Conservation (phyloP, 495 filamentous ascomycete genomes). For the Neurospora pannonica region DNA sequence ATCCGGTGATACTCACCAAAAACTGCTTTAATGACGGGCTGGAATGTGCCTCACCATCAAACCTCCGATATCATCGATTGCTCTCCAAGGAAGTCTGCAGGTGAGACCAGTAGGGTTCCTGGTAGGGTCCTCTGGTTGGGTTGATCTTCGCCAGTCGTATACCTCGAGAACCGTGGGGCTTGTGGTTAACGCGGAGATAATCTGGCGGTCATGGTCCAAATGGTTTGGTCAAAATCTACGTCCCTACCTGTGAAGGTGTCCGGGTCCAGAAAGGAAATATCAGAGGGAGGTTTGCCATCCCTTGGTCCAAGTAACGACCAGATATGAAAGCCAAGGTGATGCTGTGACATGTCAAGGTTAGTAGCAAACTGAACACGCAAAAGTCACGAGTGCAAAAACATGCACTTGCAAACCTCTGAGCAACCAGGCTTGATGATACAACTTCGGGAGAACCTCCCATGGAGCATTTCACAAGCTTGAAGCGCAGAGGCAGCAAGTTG, state of each 20-base stretch:
- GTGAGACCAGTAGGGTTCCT: conserved; percentile 37
- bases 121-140: conserved; percentile 29
- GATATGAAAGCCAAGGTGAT: not conserved
- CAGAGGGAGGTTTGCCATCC: not conserved
- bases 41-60: conserved; percentile 68
- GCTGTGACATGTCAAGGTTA: conserved; percentile 8
- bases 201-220: conserved; percentile 37
- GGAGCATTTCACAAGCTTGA: conserved; percentile 48
- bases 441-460: conserved; percentile 56
- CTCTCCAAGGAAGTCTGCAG: conserved; percentile 59
- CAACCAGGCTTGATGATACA: conserved; percentile 9
- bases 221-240: too few relatives aligned
- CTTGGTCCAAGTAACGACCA: not conserved
- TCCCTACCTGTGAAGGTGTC: not conserved
- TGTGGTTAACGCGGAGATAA: conserved; percentile 66
- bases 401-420: conserved; percentile 8
- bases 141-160: conserved; percentile 68
- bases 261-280: conserved; percentile 3
- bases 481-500: conserved; percentile 24
- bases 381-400: not conserved
- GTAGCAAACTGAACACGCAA: not conserved
- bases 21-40: not conserved
- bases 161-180: conserved; percentile 59
- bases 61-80: conserved; percentile 47
- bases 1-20: not conserved